Base-by-base conservation (phyloP, 2,329 filamentous ascomycete genomes). In the Claviceps africana region DNA sequence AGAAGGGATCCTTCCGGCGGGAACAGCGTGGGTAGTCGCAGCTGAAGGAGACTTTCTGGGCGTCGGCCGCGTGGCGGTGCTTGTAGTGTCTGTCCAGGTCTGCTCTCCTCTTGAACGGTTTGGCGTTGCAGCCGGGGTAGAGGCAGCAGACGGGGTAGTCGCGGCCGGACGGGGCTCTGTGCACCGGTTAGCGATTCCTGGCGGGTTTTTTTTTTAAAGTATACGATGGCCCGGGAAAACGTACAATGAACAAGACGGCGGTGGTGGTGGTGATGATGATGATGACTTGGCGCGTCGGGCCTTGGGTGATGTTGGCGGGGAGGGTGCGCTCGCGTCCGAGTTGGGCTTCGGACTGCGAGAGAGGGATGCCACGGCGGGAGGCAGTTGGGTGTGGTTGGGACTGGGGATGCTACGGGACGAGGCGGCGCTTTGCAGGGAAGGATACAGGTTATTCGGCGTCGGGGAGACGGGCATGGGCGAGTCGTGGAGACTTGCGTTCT, bases 41-140 rank as follows among this genome's bases (percentile, higher is more conserved):
- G 21, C 60, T 63, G 58, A 68, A 76, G 19, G 66, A 62, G 13
- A 69, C 65, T 56, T 73, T 75, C 47, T 69, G 59, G 19, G 64
- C 63, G 2, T 67, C 65, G 0, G 67, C 64, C 13, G 64, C 62
- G 60, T 81, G 78, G 17, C 70, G 67, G 57, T 76, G 73, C 50
- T 67, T 66, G 59, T 70, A 70, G 62, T 81, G 78, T 17, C 78
- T 71, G 48, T 75, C 68, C 10, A 79, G 71, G 61, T 81, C 78
- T 11, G 77, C 76, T 51, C 70, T 69, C 33, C 78, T 72, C 59
- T 69, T 70, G 61, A 79, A 80, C 1, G 68, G 66, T 49, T 69
- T 69, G 31, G 67, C 63, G 31, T 61, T 63, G 64, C 77, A 80
- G 25, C 64, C 66, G 8, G 64, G 61, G 33, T 62, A 56, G 9